Evolutionary conservation across 805 yeast genomes (phyloP).

Genomic region (Alloascoidea hylecoeti): DNA sequence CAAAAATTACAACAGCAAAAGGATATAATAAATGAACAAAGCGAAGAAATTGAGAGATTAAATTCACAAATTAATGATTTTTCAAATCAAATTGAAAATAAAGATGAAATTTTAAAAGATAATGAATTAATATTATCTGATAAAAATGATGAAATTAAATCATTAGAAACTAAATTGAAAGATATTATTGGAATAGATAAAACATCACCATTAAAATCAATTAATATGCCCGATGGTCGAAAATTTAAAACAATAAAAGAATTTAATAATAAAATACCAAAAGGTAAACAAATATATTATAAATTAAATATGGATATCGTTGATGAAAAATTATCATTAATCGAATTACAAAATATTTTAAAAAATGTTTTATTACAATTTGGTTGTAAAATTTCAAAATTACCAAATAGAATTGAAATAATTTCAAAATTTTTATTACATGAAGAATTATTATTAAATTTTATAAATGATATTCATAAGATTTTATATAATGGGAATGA

Average conservation of each 20-base stretch:
- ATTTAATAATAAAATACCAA: no score
- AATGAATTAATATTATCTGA: neutral
- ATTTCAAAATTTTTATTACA: neutral
- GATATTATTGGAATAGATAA: neutral
- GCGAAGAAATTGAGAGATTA: neutral
- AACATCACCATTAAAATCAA: neutral
- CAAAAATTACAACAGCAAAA: neutral
- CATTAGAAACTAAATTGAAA: neutral
- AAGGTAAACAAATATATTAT: neutral
- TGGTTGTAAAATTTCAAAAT: neutral
- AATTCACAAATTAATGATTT: neutral
- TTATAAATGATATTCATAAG: neutral
- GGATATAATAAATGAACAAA: neutral
- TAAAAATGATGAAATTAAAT: neutral
- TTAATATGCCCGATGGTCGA: neutral
- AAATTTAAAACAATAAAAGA: neutral
- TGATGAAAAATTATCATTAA: neutral
- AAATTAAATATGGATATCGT: neutral
- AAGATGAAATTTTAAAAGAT: neutral
- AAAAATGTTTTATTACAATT: slow-evolving; percentile 1
- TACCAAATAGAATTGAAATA: slow-evolving; percentile 1
- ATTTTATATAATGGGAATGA: slow-evolving; percentile 1
- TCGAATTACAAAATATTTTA: slow-evolving; percentile 1
- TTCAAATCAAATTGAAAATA: neutral
- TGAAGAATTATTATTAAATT: neutral